Percentiles rank a stretch among this genome's conserved stretches.
Conservation (phyloP, 768 basidiomycete genomes). For the Tulasnella sp. region DNA sequence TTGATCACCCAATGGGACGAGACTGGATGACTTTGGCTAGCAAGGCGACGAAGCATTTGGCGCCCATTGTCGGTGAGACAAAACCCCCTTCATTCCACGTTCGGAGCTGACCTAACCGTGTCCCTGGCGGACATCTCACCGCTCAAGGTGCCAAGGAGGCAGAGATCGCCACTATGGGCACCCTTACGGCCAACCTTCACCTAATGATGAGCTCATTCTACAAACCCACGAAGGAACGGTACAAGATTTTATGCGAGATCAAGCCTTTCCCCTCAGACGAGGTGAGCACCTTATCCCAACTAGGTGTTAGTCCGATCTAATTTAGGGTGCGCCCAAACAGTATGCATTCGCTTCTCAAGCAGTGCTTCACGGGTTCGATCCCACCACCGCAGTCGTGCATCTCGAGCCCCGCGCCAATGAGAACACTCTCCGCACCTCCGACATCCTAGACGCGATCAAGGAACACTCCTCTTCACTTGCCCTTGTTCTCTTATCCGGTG, state of each 20-base stretch:
- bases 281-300: constrained; percentile 45
- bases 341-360: constrained; percentile 97
- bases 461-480: constrained; percentile 75
- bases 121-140: neutral
- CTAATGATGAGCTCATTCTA: constrained; percentile 94
- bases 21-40: constrained; percentile 80
- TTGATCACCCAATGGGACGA: constrained; percentile 76
- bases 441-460: constrained; percentile 74
- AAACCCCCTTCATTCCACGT: neutral
- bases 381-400: constrained; percentile 69
- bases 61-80: constrained; percentile 73
- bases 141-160: constrained; percentile 71
- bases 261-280: constrained; percentile 96
- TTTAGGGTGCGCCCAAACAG: constrained; percentile 43
- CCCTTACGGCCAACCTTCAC: constrained; percentile 92
- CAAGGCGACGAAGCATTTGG: constrained; percentile 66
- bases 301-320: neutral
- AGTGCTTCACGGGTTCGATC: constrained; percentile 69
- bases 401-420: constrained; percentile 79
- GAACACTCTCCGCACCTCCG: constrained; percentile 78
- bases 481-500: constrained; percentile 86
- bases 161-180: constrained; percentile 95
- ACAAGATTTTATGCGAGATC: constrained; percentile 92
- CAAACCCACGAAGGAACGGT: constrained; percentile 75
- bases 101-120: neutral